phyloP scores from a whole-genome alignment of 768 basidiomycete species.

The Xerocomus spinulosus region DNA sequence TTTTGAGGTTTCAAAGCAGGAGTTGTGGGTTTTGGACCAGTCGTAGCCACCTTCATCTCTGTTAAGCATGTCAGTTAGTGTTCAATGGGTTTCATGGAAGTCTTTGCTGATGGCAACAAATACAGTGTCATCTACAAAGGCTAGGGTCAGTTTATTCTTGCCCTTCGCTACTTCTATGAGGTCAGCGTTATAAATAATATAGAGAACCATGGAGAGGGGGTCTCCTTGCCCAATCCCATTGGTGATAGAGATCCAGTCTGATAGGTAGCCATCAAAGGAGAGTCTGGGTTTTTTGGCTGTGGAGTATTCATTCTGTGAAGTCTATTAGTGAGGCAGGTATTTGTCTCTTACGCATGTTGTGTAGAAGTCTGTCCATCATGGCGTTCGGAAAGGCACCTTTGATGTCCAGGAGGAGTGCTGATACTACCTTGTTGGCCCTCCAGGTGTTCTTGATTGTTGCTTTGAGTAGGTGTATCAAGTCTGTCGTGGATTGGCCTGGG shows the following conservation, averaged over 20 bases:
- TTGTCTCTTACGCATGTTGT: background rate
- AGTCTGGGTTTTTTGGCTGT: slow-evolving; percentile 3
- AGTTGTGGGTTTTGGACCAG: slow-evolving; percentile 24
- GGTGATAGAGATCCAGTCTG: slow-evolving; percentile 7
- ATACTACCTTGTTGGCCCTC: background rate
- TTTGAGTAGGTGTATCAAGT: background rate
- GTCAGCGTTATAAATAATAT: slow-evolving; percentile 31
- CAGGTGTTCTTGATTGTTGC: background rate
- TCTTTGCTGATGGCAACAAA: slow-evolving; percentile 21
- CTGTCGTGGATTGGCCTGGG: background rate
- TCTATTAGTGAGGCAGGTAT: slow-evolving; percentile 3
- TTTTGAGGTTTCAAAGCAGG: slow-evolving; percentile 16
- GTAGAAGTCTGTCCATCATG: background rate
- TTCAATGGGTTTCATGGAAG: slow-evolving; percentile 19
- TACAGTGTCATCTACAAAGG: slow-evolving; percentile 30
- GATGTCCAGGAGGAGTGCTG: background rate
- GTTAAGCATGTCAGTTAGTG: slow-evolving; percentile 26
- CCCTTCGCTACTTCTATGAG: slow-evolving; percentile 5
- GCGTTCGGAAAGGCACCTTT: slow-evolving; percentile 7
- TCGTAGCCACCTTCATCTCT: slow-evolving; percentile 4
- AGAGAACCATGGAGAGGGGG: slow-evolving; percentile 28
- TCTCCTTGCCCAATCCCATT: slow-evolving; percentile 34
- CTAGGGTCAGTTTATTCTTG: slow-evolving; percentile 15
- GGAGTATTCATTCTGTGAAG: slow-evolving; percentile 8
- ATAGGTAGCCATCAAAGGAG: slow-evolving; percentile 19